Base-by-base conservation (phyloP, 495 filamentous ascomycete genomes). In the Trichocladium antarcticum region DNA sequence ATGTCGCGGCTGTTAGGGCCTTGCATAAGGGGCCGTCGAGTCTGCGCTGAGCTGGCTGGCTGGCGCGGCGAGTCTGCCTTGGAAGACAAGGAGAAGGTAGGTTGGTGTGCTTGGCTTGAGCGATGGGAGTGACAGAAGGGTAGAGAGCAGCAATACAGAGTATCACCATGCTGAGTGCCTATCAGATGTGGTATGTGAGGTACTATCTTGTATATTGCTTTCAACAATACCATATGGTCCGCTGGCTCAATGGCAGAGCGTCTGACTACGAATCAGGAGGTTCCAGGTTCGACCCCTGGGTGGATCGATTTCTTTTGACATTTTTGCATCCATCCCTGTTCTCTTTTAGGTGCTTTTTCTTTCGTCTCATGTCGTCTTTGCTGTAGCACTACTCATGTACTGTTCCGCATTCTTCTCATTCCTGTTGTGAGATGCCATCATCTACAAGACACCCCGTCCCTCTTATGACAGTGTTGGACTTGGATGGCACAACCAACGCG, bases 231-330 rank as follows among this genome's bases (percentile, higher is more conserved):
- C 12, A 2, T 6, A 6, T 37, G 44, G 44, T 47, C 34, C 44
- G 35, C 35, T 47, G 44, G 44, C 43, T 45, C 43, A 45, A 38
- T 38, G 37, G 37, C 37, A 38, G 37, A 38, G 37, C 37, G 37
- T 38, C 36, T 47, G 45, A 47, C 45, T 47, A 39, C 45, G 45
- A 37, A 47, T 47, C 45, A 47, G 36, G 45, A 47, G 45, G 45
- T 47, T 47, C 45, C 45, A 47, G 35, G 35, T 47, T 47, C 45
- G 45, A 47, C 22, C 35, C 45, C 45, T 47, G 45, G 45, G 36
- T 31, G 35, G 45, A 47, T 39, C 45, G 45, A 11, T 38, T 28
- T 15, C 27, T 31, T 22, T 32, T 15, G 15, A 17, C 6, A 7
- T 20, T 15, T 20, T 15, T 9, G 5, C 22, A 4, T 27, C n/a